A percentile compares a stretch with the other conserved stretches of the same genome.
Conservation (phyloP, 2,329 filamentous ascomycete genomes). For the Phoma sp. region DNA sequence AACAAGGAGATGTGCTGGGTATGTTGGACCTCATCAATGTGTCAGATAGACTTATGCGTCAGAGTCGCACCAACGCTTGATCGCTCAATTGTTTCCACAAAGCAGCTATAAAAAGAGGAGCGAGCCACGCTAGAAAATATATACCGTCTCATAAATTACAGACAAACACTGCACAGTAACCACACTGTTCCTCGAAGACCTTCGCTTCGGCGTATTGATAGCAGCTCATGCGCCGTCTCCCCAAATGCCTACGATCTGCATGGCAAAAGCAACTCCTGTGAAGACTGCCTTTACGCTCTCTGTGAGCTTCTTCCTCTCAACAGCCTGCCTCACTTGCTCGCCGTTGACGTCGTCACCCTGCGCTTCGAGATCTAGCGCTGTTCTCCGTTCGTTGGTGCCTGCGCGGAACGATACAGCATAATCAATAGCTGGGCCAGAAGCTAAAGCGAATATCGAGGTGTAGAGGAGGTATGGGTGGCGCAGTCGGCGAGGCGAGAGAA, state of each 20-base stretch:
- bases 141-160: background rate
- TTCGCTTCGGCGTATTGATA: background rate
- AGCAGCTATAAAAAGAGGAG: conserved; percentile 2
- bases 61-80: background rate
- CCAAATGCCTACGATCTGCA: conserved; percentile 58
- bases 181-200: background rate
- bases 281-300: conserved; percentile 53
- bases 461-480: conserved; percentile 92
- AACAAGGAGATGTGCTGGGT: background rate
- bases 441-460: conserved; percentile 71
- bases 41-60: background rate
- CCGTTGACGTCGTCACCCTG: conserved; percentile 56
- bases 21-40: background rate
- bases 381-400: conserved; percentile 33
- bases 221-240: conserved; percentile 50
- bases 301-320: conserved; percentile 50
- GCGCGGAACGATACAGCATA: conserved; percentile 37
- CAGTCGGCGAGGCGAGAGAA: conserved; percentile 73
- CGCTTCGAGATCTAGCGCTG: conserved; percentile 37
- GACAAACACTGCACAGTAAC: background rate
- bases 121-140: background rate
- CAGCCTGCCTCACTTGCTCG: conserved; percentile 55
- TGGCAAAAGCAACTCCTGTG: conserved; percentile 53
- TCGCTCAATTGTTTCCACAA: conserved; percentile 3
- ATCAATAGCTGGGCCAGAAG: conserved; percentile 51